Base-by-base conservation (phyloP, 106 monocot species). In the Dioscorea zingiberensis region DNA sequence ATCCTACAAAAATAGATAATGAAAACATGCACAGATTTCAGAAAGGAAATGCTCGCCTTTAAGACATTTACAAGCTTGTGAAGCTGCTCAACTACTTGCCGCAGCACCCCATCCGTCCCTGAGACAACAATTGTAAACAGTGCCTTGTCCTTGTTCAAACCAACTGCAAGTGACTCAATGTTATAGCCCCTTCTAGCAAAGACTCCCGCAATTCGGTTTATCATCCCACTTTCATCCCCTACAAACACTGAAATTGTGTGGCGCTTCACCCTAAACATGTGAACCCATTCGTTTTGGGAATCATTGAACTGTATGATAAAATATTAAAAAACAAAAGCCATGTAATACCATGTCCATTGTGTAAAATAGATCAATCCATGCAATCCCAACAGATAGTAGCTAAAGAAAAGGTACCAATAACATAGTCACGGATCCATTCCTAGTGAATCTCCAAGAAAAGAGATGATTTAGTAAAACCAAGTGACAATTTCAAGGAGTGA, bases 201-300 rank as follows among this genome's bases (percentile, higher is more conserved):
- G 2, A 90, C 90, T 4, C 94, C 90, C 66, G 87, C 94, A 54
- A 94, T 94, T 28, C 90, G 74, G 63, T 90, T 90, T 49, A 94
- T 90, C 83, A 94, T 87, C 23, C 90, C 90, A 74, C 90, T 87
- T 65, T 94, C 90, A 80, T 91, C 90, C 15, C 90, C 90, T 62
- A 94, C 94, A 77, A 87, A 90, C 13, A 94, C 94, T 24, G 90
- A 94, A 65, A 94, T 82, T 13, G 90, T 91, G 62, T 94, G 94
- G 7, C 83, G 73, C 64, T 67, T 88, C 49, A 77, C 69, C 73
- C 91, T 95, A 54, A 55, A 84, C 18, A 18, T 51, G 51, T 38
- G 38, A 38, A 38, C 10, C 38, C 1, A 8, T 10, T 51, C 51
- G 15, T 18, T 51, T 19, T 19, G 7, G 51, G 51, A 18, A 18